These are phyloP conservation scores for Eutrema heterophyllum DNA, from an alignment of 345 rosid genomes.

Conservation along the genomic window DNA sequence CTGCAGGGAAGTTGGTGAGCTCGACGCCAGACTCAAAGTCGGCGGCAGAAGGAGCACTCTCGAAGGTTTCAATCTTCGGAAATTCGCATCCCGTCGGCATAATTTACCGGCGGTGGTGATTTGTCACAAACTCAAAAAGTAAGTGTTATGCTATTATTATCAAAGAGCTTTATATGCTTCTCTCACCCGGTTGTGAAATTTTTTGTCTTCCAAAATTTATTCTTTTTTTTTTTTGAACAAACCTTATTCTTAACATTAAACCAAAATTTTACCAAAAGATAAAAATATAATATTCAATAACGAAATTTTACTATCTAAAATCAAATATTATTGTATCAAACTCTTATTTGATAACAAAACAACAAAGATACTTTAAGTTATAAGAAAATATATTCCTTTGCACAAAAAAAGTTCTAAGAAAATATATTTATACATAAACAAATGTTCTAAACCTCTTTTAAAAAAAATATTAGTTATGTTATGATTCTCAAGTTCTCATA, in stretches of 20 bases:
- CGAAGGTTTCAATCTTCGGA: conserved; percentile 37
- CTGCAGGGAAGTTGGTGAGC: conserved; percentile 66
- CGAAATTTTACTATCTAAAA: no score
- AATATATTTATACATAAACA: no score
- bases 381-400: no score
- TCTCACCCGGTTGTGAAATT: background rate
- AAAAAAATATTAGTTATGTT: no score
- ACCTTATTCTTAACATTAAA: background rate
- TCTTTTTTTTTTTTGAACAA: no score
- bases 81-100: conserved; percentile 35
- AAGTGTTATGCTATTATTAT: background rate
- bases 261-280: background rate
- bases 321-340: no score
- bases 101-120: background rate
- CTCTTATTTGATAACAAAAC: no score
- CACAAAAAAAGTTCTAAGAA: no score
- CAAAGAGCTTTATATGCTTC: background rate
- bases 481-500: no score
- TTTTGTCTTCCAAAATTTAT: background rate
- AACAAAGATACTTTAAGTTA: no score
- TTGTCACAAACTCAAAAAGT: background rate
- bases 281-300: no score
- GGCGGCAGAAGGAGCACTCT: conserved; percentile 44
- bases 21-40: conserved; percentile 58
- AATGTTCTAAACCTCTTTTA: no score